phyloP scores from a whole-genome alignment of 176 grass and related monocot genomes.

The Oryza meyeriana region DNA sequence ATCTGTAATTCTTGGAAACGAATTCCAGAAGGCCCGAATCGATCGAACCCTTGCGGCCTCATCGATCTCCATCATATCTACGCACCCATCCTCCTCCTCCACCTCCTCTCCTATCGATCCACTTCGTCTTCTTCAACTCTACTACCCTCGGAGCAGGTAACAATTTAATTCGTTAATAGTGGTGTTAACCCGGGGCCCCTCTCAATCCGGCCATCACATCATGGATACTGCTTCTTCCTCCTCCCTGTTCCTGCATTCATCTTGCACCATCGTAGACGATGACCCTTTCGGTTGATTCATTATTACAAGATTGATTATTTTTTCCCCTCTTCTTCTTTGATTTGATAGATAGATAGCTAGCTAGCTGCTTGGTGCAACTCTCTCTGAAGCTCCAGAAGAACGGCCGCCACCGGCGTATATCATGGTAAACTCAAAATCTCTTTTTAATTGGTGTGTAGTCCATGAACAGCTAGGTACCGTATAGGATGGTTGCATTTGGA shows the following conservation, averaged over 20 bases:
- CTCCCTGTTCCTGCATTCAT: constrained; percentile 32
- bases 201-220: constrained; percentile 15
- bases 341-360: neutral
- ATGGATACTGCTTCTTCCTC: neutral
- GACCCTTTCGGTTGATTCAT: neutral
- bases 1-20: neutral
- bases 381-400: neutral
- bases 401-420: neutral
- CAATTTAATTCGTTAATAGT: constrained; percentile 13
- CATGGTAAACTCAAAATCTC: constrained; percentile 24
- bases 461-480: neutral
- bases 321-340: neutral
- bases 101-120: constrained; percentile 20
- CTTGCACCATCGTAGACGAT: neutral
- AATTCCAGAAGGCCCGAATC: neutral
- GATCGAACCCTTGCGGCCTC: neutral
- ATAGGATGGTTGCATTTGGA: constrained; percentile 29
- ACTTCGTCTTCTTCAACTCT: constrained; percentile 13
- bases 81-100: neutral
- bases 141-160: constrained; percentile 33
- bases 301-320: neutral
- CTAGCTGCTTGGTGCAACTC: neutral
- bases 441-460: neutral
- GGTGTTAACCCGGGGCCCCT: neutral
- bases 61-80: neutral